phyloP scores from a whole-genome alignment of 345 rosid genomes.

The Salix arbutifolia region DNA sequence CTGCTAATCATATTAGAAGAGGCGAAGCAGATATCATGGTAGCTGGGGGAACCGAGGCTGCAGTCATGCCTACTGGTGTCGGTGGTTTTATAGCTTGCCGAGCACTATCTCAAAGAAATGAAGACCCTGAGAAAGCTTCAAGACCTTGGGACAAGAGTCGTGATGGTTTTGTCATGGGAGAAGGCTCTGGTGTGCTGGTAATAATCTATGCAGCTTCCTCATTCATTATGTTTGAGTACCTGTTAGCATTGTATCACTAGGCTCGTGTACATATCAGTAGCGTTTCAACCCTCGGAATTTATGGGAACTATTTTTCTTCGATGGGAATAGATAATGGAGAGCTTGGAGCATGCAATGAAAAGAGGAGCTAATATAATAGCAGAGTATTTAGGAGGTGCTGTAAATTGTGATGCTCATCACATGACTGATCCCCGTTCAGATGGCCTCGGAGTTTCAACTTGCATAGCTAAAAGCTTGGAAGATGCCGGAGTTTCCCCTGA shows the following conservation, averaged over 20 bases:
- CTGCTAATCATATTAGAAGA: slow-evolving; percentile 60
- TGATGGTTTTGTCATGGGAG: slow-evolving; percentile 70
- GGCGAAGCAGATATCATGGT: slow-evolving; percentile 65
- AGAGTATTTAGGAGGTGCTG: slow-evolving; percentile 61
- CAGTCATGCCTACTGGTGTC: slow-evolving; percentile 42
- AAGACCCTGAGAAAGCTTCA: slow-evolving; percentile 49
- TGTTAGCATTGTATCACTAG: background rate
- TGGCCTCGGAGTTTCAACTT: slow-evolving; percentile 59
- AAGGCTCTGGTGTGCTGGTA: slow-evolving; percentile 64
- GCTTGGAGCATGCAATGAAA: slow-evolving; percentile 63
- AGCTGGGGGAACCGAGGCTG: slow-evolving; percentile 65
- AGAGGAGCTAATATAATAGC: slow-evolving; percentile 66
- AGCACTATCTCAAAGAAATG: slow-evolving; percentile 56
- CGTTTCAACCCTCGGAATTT: background rate
- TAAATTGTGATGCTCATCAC: slow-evolving; percentile 70
- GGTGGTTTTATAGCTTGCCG: slow-evolving; percentile 65
- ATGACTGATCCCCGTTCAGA: slow-evolving; percentile 60
- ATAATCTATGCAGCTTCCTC: slow-evolving; percentile 8
- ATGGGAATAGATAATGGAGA: slow-evolving; percentile 51
- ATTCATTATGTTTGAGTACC: background rate
- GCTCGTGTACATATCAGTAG: background rate
- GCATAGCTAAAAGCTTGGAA: slow-evolving; percentile 54
- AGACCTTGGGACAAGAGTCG: slow-evolving; percentile 69
- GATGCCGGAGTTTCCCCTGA: slow-evolving; percentile 72
- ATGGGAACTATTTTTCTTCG: background rate